Evolutionary conservation across 1,139 yeast species (phyloP), one percentile per base, ranked within the genome.

Genomic region (Diutina mesorugosa): DNA sequence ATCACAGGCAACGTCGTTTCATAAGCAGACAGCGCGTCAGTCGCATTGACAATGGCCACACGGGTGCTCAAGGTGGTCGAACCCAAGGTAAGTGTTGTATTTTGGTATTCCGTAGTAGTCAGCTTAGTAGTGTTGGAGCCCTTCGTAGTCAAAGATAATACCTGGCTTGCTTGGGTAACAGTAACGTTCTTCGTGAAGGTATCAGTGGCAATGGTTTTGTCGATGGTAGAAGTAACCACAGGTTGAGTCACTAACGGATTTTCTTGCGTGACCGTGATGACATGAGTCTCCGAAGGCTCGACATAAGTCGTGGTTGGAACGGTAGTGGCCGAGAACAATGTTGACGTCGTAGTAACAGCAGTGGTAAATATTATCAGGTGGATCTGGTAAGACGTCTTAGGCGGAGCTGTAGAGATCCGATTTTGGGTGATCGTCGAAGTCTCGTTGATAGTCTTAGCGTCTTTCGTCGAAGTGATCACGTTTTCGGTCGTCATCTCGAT

Each of bases 221-320:
- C n/a, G 56, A 62, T 58, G 8, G 62, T 48, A 45, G 60, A 58
- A 2, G 65, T 58, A 10, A 61, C 61, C 2, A 65, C 67, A 6
- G 67, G 56, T 10, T 65, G 63, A 6, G 73, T 65, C 12, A 63
- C 60, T 55, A 71, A 66, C 6, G 77, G 77, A 57, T 72, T 63
- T 35, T 62, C 57, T 38, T 60, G 60, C 1, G 72, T 65, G n/a
- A 61, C 59, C 4, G 68, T 60, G 45, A 67, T 57, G 16, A 67
- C 58, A 55, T 61, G 64, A 10, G 57, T 55, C 4, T 65, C 54
- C 47, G 70, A 61, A 2, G 62, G 47, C 6, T 67, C 64, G 14
- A 59, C 59, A 56, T 51, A 67, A 4, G 64, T 58, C n/a, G 66
- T 61, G n/a, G 60, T 55, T 9, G 69, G 70, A 1, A 61, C 61